phyloP scores from a whole-genome alignment of 2,329 filamentous ascomycete species.

The Gaeumannomyces sp. region DNA sequence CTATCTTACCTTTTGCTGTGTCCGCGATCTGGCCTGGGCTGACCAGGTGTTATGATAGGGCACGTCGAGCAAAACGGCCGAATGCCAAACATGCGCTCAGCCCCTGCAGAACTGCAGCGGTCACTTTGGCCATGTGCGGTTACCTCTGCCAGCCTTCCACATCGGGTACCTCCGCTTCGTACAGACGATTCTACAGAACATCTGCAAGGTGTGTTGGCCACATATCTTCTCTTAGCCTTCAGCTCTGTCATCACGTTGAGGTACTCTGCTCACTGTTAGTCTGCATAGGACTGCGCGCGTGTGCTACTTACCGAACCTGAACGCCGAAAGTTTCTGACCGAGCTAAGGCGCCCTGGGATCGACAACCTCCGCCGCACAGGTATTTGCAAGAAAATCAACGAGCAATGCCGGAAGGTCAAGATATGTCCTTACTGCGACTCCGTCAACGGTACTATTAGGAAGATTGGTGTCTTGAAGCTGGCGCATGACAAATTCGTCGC shows the following conservation, averaged over 20 bases:
- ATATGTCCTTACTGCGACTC: slow-evolving; percentile 73
- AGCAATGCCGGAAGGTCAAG: slow-evolving; percentile 82
- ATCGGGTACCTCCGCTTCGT: slow-evolving; percentile 94
- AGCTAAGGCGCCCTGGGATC: slow-evolving; percentile 72
- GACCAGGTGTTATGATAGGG: slow-evolving; percentile 41
- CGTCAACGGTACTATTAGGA: slow-evolving; percentile 87
- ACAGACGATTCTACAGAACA: slow-evolving; percentile 85
- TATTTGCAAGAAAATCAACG: slow-evolving; percentile 82
- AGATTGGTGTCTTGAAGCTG: slow-evolving; percentile 86
- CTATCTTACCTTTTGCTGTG: neutral
- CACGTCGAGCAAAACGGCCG: slow-evolving; percentile 75
- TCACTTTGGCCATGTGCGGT: slow-evolving; percentile 88
- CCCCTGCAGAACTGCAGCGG: slow-evolving; percentile 80
- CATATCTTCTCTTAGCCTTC: slow-evolving; percentile 5
- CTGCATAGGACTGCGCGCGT: slow-evolving; percentile 63
- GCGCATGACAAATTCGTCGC: slow-evolving; percentile 86
- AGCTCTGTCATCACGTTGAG: neutral
- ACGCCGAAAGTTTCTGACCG: slow-evolving; percentile 68
- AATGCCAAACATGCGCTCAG: slow-evolving; percentile 78
- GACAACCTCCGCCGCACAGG: slow-evolving; percentile 82
- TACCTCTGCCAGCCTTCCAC: slow-evolving; percentile 89
- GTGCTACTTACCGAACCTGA: slow-evolving; percentile 79
- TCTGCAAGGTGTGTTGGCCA: slow-evolving; percentile 63
- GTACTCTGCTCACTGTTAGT: neutral
- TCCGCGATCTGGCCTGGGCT: neutral